Evolutionary conservation across 108 stramenopile species (phyloP).

Genomic region (Cyclotella atomus): DNA sequence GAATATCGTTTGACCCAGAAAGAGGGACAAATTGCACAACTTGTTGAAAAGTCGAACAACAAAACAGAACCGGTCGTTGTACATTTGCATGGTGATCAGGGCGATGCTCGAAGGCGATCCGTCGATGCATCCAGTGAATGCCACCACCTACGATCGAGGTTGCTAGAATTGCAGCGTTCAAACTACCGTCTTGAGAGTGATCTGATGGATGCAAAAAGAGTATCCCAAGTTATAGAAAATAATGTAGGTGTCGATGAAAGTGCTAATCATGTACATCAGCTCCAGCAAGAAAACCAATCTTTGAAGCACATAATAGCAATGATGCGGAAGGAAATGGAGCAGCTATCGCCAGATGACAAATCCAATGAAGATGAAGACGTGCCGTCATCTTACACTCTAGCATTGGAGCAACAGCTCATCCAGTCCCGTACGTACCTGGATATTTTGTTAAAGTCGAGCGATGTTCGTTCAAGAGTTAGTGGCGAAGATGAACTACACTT

Average conservation of each 20-base stretch:
- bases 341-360: not conserved
- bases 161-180: conserved; percentile 20
- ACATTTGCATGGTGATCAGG: conserved; percentile 12
- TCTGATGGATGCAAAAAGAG: conserved; percentile 19
- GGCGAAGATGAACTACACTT: conserved; percentile 25
- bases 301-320: conserved; percentile 36
- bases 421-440: conserved; percentile 41
- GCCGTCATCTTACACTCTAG: not conserved
- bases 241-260: not conserved
- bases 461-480: not conserved
- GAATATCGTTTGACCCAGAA: conserved; percentile 17
- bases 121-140: conserved; percentile 25
- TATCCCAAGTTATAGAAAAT: conserved; percentile 2
- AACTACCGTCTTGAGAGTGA: conserved; percentile 42
- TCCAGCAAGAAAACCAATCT: conserved; percentile 30
- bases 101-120: not conserved
- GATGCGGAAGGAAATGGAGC: conserved; percentile 45
- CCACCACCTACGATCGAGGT: conserved; percentile 25
- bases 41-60: not conserved
- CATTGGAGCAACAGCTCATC: conserved; percentile 28
- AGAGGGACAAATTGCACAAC: conserved; percentile 1
- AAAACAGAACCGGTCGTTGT: conserved; percentile 21
- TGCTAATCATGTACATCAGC: not conserved
- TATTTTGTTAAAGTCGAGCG: conserved; percentile 19
- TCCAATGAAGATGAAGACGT: not conserved